A percentile compares a stretch with the other conserved stretches of the same genome.
These are phyloP conservation scores for Cochlearia excelsa DNA, from an alignment of 345 rosid species.

Conservation along the genomic window DNA sequence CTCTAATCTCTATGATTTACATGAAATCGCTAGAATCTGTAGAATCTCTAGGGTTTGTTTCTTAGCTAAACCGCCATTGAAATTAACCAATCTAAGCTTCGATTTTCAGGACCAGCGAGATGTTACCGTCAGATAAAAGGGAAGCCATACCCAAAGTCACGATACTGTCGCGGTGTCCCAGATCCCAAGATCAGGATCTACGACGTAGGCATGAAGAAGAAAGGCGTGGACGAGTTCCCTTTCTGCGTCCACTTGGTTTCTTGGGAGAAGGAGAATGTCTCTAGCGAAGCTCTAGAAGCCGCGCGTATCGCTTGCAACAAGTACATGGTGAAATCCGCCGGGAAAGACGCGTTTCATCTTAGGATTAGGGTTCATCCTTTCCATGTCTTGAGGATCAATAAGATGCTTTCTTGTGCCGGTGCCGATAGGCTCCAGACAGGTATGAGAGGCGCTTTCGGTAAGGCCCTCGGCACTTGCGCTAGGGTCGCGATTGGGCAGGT, in stretches of 20 bases:
- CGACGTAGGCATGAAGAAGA: constrained; percentile 37
- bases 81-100: too few species aligned
- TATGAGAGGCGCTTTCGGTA: constrained; percentile 64
- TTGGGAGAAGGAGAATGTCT: constrained; percentile 68
- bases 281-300: constrained; percentile 63
- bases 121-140: constrained; percentile 30
- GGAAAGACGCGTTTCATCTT: constrained; percentile 60
- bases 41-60: too few species aligned
- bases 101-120: constrained; percentile 32
- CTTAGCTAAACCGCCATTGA: too few species aligned
- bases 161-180: constrained; percentile 61
- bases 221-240: constrained; percentile 54
- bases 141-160: constrained; percentile 53
- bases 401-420: constrained; percentile 74
- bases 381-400: constrained; percentile 56
- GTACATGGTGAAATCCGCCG: constrained; percentile 58
- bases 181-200: constrained; percentile 61
- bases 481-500: constrained; percentile 58
- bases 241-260: constrained; percentile 66
- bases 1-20: too few species aligned
- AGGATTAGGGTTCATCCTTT: constrained; percentile 60
- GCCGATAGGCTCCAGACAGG: constrained; percentile 69
- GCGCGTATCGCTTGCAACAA: constrained; percentile 72
- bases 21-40: too few species aligned
- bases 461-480: constrained; percentile 55